Percentiles rank a stretch among this genome's conserved stretches.
Conservation (phyloP, 208 protist genomes). For the Trichomonas vaginalis region DNA sequence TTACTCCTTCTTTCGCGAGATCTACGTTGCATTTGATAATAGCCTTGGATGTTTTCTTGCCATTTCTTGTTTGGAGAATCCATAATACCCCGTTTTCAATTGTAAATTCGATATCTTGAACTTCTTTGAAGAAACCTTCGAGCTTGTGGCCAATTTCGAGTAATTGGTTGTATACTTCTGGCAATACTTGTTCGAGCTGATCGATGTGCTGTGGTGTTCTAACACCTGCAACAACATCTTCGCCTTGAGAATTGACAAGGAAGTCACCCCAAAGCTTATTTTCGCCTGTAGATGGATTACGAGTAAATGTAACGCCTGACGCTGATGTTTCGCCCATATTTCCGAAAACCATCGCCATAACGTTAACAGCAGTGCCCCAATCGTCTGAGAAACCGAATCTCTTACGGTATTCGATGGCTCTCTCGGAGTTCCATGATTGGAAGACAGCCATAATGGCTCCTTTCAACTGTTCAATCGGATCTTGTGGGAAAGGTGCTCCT, state of each 20-base stretch:
- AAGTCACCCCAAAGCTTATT: neutral
- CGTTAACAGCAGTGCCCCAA: neutral
- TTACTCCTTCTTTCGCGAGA: neutral
- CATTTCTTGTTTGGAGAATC: neutral
- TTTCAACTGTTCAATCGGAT: neutral
- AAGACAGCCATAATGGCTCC: conserved; percentile 35
- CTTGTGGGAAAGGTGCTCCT: neutral
- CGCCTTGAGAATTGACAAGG: neutral
- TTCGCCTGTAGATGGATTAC: neutral
- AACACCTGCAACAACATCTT: neutral
- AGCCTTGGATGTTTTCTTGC: neutral
- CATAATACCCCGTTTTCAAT: neutral
- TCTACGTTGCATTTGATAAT: neutral
- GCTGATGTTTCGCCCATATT: neutral
- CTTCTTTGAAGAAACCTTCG: neutral
- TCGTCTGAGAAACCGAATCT: conserved; percentile 56
- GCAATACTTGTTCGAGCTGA: neutral
- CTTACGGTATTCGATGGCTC: conserved; percentile 48
- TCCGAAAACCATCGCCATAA: neutral
- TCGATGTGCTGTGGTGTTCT: neutral
- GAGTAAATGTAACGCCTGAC: neutral
- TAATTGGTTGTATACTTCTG: neutral
- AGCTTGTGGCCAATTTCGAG: neutral
- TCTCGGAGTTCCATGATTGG: conserved; percentile 31
- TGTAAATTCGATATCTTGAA: neutral